A percentile compares a stretch with the other conserved stretches of the same genome.
phyloP scores from a whole-genome alignment of 2,329 filamentous ascomycete genomes.

The Alternaria incomplexa region DNA sequence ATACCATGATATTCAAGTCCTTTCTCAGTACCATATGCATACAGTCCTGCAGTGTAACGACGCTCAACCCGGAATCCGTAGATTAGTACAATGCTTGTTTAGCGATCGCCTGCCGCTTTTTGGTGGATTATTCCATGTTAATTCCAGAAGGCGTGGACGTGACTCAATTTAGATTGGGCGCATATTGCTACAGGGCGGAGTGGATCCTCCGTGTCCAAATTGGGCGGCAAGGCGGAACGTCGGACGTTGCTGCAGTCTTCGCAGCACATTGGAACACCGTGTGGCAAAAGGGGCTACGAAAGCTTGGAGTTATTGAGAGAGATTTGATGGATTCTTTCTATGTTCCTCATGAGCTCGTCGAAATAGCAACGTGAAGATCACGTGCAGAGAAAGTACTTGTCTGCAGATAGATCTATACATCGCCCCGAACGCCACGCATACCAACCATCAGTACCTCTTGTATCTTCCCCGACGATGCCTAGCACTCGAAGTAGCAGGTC shows the following conservation, averaged over 20 bases:
- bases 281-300: neutral
- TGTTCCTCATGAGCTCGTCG: neutral
- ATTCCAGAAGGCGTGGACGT: neutral
- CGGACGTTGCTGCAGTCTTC: neutral
- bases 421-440: neutral
- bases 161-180: neutral
- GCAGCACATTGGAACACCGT: neutral
- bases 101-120: neutral
- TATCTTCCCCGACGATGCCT: neutral
- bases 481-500: neutral
- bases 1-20: neutral
- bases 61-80: constrained; percentile 1
- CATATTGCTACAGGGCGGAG: neutral
- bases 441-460: neutral
- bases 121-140: neutral
- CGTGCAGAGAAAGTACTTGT: neutral
- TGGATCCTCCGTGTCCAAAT: neutral
- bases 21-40: neutral
- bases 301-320: neutral
- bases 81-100: neutral
- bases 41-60: neutral
- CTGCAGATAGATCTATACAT: neutral
- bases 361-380: neutral
- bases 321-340: neutral
- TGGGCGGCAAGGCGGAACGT: neutral